Percentiles rank a stretch among this genome's conserved stretches.
Conservation (phyloP, 768 basidiomycete species). For the Pluteus cervinus region DNA sequence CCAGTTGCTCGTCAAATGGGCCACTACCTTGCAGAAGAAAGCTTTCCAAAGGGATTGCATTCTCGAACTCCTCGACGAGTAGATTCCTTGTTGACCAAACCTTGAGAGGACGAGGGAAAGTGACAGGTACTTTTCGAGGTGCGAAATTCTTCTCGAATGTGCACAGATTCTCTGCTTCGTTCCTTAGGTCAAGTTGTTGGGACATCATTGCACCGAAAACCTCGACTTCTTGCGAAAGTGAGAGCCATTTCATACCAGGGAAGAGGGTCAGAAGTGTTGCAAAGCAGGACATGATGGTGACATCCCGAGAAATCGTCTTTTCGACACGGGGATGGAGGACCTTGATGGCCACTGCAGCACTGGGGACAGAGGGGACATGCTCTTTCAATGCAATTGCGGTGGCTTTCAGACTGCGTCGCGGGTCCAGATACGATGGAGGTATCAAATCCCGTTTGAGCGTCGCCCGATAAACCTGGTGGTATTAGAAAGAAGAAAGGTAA, state of each 20-base stretch:
- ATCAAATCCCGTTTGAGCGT: slow-evolving; percentile 79
- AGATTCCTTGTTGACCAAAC: slow-evolving; percentile 78
- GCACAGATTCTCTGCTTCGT: slow-evolving; percentile 84
- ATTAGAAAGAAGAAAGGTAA: not conserved
- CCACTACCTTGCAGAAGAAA: slow-evolving; percentile 91
- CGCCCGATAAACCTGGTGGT: slow-evolving; percentile 76
- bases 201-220: slow-evolving; percentile 98
- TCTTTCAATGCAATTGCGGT: slow-evolving; percentile 49
- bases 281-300: slow-evolving; percentile 94
- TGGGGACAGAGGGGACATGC: slow-evolving; percentile 69
- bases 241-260: slow-evolving; percentile 96
- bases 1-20: slow-evolving; percentile 83
- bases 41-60: slow-evolving; percentile 82
- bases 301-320: slow-evolving; percentile 81
- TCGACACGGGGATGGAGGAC: slow-evolving; percentile 85
- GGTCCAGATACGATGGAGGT: slow-evolving; percentile 77
- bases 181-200: slow-evolving; percentile 85
- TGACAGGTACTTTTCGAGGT: slow-evolving; percentile 71
- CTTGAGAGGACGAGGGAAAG: slow-evolving; percentile 84
- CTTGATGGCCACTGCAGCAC: slow-evolving; percentile 91
- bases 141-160: slow-evolving; percentile 86
- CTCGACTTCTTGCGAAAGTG: slow-evolving; percentile 88
- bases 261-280: slow-evolving; percentile 69
- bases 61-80: slow-evolving; percentile 88
- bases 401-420: slow-evolving; percentile 45